Base-by-base conservation (phyloP, 23 red algal genomes). In the Gracilaria caudata region DNA sequence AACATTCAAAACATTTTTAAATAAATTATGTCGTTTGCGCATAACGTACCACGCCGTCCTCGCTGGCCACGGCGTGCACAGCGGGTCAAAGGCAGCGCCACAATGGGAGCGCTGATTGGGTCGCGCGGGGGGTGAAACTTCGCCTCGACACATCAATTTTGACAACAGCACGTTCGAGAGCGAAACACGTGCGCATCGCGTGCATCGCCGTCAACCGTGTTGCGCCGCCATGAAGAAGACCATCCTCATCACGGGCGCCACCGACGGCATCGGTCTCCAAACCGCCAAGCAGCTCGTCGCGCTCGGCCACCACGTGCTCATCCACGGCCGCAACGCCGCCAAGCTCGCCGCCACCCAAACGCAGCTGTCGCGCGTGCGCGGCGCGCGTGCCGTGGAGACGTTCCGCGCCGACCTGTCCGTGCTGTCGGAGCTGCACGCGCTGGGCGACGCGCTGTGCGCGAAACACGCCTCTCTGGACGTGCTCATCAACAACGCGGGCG, bases 401-500 rank as follows among this genome's bases (percentile, higher is more conserved):
- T 80, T 55, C 51, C 53, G 77, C 37, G 86, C 86, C 28, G 91
- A 94, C 56, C 79, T 94, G 49, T 70, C 81, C 53, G 24, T 13
- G 32, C 68, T 73, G 14, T 25, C 53, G 13, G 76, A 87, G 11
- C 84, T 94, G 1, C 2, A 59, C 43, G 45, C 60, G 0, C 51
- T 94, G 39, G 82, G 74, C 0, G 26, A n/a, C 16, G 38, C 19
- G 1, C 24, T 94, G 7, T 45, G 11, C 14, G 33, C 40, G 34
- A 54, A 70, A 13, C 36, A 86, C 32, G 19, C 54, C 12, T 74
- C 59, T 9, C 68, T 90, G 17, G 70, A 94, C 47, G 72, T 94
- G 16, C 43, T 94, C 51, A 77, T 94, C 29, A 94, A 94, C 73
- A 94, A 94, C 59, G 91, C 91, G 5, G 91, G 91, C 23, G 71